These are phyloP conservation scores for Neopestalotiopsis sp. DNA, from an alignment of 2,329 filamentous ascomycete species.

Conservation along the genomic window DNA sequence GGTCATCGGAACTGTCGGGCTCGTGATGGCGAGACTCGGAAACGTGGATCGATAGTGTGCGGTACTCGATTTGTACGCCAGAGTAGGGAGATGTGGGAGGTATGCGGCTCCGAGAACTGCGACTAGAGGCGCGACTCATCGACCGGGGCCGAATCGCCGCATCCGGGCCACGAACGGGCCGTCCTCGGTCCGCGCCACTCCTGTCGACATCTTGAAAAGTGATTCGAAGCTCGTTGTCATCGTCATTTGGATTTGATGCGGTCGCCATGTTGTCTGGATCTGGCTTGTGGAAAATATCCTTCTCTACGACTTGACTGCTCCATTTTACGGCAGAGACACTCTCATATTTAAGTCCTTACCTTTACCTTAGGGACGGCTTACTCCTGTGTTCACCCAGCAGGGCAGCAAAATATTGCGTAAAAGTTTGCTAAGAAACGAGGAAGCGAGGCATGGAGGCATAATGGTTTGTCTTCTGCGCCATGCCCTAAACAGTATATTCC, in stretches of 20 bases:
- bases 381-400: not conserved
- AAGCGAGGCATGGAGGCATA: not conserved
- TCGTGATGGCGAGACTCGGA: slow-evolving; percentile 41
- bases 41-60: slow-evolving; percentile 46
- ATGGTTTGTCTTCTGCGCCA: too few relatives aligned
- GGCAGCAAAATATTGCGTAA: not conserved
- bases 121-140: slow-evolving; percentile 30
- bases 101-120: slow-evolving; percentile 20
- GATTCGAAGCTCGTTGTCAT: slow-evolving; percentile 9
- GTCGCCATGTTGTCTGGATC: not conserved
- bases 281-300: not conserved
- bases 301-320: not conserved
- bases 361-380: not conserved
- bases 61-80: slow-evolving; percentile 45
- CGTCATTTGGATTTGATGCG: not conserved
- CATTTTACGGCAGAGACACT: not conserved
- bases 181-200: not conserved
- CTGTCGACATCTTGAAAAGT: slow-evolving; percentile 11
- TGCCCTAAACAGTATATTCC: too few relatives aligned
- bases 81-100: slow-evolving; percentile 38
- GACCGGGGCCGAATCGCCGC: slow-evolving; percentile 14
- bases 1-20: slow-evolving; percentile 23
- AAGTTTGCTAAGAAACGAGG: not conserved
- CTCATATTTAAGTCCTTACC: not conserved
- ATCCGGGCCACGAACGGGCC: not conserved